Evolutionary conservation across 306 rosid species (phyloP).

Genomic region (Cucurbita argyrosperma): DNA sequence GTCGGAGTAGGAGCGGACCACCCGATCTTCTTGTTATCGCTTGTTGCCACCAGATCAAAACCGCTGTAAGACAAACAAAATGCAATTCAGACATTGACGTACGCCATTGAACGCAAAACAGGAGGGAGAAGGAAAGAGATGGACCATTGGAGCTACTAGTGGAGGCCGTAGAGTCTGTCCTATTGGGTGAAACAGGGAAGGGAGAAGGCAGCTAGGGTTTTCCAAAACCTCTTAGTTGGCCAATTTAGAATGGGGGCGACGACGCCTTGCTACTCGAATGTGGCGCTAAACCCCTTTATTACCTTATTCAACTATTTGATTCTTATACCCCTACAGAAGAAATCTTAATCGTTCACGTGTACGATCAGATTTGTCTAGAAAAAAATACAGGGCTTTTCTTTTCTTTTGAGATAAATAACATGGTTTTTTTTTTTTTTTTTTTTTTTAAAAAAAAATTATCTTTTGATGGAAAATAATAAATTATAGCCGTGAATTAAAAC

Average conservation of each 20-base stretch:
- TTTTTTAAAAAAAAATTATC: too few species aligned
- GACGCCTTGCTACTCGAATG: background rate
- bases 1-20: constrained; percentile 43
- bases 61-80: constrained; percentile 18
- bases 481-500: too few species aligned
- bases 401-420: too few species aligned
- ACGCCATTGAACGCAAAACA: background rate
- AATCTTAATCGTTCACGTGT: background rate
- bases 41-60: constrained; percentile 61
- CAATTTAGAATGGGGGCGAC: background rate
- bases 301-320: background rate
- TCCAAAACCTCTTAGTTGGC: background rate
- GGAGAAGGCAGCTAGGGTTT: background rate
- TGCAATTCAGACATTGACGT: background rate
- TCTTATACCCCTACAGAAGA: background rate
- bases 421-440: too few species aligned
- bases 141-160: background rate
- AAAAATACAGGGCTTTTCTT: too few species aligned
- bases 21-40: constrained; percentile 53
- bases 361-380: background rate
- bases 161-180: background rate
- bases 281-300: background rate
- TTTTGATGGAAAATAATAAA: too few species aligned
- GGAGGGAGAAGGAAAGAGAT: background rate
- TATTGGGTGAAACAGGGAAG: background rate